phyloP scores from a whole-genome alignment of 257 asterid genomes.

The Forsythia suspensa region DNA sequence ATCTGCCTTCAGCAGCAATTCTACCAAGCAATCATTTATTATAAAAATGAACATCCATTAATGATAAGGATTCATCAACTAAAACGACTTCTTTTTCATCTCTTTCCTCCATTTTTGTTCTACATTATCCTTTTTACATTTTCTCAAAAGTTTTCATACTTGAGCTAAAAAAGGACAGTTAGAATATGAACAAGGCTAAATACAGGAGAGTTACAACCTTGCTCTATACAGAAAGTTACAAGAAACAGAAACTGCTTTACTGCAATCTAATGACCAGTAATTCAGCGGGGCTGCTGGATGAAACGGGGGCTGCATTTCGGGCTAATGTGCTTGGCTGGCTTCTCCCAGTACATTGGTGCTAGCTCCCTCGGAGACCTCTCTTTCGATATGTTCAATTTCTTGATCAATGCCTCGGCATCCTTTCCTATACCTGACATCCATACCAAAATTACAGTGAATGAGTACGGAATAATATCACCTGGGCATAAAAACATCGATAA shows the following conservation, averaged over 20 bases:
- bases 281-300: slow-evolving; percentile 94
- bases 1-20: too few relatives aligned
- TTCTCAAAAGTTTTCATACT: slow-evolving; percentile 15
- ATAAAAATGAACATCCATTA: background rate
- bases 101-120: slow-evolving; percentile 13
- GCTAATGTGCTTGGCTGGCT: slow-evolving; percentile 60
- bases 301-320: slow-evolving; percentile 70
- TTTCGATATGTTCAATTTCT: slow-evolving; percentile 37
- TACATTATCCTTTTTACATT: slow-evolving; percentile 18
- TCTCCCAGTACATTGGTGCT: slow-evolving; percentile 54
- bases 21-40: background rate
- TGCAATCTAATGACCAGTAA: slow-evolving; percentile 24
- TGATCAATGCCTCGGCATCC: slow-evolving; percentile 44
- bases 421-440: slow-evolving; percentile 37
- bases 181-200: slow-evolving; percentile 73
- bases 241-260: slow-evolving; percentile 26
- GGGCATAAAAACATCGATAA: background rate
- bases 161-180: slow-evolving; percentile 34
- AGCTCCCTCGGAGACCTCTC: slow-evolving; percentile 40
- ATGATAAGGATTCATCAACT: background rate
- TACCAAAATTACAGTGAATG: background rate
- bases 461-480: background rate
- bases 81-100: slow-evolving; percentile 12
- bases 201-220: slow-evolving; percentile 55
- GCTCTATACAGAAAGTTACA: slow-evolving; percentile 66